Conservation (phyloP, 2,329 filamentous ascomycete genomes). For the Albifimbria verrucaria region DNA sequence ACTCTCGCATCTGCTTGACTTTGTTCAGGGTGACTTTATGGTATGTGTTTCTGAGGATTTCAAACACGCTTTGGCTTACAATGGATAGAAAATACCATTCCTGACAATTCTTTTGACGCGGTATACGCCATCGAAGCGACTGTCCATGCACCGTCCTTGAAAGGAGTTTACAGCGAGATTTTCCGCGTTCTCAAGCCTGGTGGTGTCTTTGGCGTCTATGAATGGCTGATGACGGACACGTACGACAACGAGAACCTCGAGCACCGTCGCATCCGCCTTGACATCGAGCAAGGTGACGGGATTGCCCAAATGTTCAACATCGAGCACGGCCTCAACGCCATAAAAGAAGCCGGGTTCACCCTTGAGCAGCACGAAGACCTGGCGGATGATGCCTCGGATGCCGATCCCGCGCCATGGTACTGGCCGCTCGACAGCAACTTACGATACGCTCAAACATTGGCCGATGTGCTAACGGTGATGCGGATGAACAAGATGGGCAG, state of each 20-base stretch:
- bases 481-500: conserved; percentile 83
- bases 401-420: conserved; percentile 73
- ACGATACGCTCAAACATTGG: conserved; percentile 69
- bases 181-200: conserved; percentile 92
- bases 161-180: conserved; percentile 88
- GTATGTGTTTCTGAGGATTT: conserved; percentile 26
- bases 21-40: conserved; percentile 95
- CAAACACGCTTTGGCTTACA: background rate
- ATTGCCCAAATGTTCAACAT: conserved; percentile 93
- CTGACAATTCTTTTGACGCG: conserved; percentile 83
- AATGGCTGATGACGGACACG: conserved; percentile 95
- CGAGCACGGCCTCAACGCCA: conserved; percentile 72
- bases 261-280: conserved; percentile 82
- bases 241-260: conserved; percentile 82
- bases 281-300: conserved; percentile 88
- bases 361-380: conserved; percentile 57
- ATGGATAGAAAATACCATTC: conserved; percentile 75
- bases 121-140: conserved; percentile 96
- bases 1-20: conserved; percentile 71
- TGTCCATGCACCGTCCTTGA: conserved; percentile 81
- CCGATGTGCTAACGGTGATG: conserved; percentile 72
- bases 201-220: conserved; percentile 88
- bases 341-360: conserved; percentile 81
- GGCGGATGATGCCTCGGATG: conserved; percentile 36
- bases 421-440: conserved; percentile 76